Evolutionary conservation across 208 protist genomes (phyloP), one percentile per base, ranked within the genome.

Genomic region (Trypanosoma vivax): DNA sequence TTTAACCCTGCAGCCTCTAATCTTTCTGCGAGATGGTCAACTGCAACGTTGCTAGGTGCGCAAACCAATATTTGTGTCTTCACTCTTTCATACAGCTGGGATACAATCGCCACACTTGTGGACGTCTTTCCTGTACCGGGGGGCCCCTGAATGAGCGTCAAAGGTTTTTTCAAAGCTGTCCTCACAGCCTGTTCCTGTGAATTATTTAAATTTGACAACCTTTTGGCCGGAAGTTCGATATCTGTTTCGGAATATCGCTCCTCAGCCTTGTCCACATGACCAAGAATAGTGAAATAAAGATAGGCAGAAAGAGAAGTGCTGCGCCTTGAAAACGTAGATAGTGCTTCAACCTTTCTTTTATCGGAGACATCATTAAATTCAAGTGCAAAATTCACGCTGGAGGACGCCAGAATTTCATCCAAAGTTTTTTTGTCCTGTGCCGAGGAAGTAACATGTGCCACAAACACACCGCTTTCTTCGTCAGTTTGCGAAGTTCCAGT

Each of bases 61-160:
- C 88, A 76, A 49, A 80, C 76, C 13, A 88, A 41, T 37, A 83
- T 65, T 35, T 75, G 54, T 11, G 77, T 50, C 21, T 54, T 38
- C 41, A 79, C 39, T 27, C 73, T 23, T 16, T 84, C 23, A 4
- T 76, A 59, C 7, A 99, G 48, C 45, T 98, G 89, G 47, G 97
- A 97, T 4, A 99, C 90, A 43, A 99, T 86, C 11, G 92, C 84
- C 0, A 96, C 96, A 5, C 80, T 92, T 3, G 95, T 98, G 7
- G 97, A 82, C 3, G 97, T 99, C 60, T 99, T 99, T 18, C 96
- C 96, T 5, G 97, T 99, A n/a, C 97, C 97, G 16, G 60, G 60
- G 9, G 60, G 60, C 4, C 60, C 60, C 52, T 66, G 60, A 49
- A 66, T 66, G 27, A 66, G 50, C 11, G 60, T 66, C 23, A 96